Percentiles rank a stretch among this genome's conserved stretches.
Evolutionary conservation across 2,329 filamentous ascomycete species (phyloP).

Genomic region (Colletotrichum sp.): DNA sequence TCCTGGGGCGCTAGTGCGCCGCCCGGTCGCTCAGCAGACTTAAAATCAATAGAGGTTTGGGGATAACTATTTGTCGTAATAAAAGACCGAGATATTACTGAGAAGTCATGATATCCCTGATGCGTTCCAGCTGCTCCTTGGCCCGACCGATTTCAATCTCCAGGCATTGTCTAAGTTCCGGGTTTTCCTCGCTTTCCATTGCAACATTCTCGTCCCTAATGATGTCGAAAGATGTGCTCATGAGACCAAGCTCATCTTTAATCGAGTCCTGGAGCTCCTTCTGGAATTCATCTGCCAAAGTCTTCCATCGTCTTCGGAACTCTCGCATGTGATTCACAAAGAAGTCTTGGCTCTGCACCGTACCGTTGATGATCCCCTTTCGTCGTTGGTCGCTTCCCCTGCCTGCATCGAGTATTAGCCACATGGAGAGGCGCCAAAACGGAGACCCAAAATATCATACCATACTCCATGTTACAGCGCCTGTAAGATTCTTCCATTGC

Average conservation of each 20-base stretch:
- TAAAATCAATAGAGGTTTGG: not conserved
- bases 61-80: not conserved
- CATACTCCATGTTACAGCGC: constrained; percentile 33
- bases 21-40: not conserved
- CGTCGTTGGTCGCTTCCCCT: constrained; percentile 35
- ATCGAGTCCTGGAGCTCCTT: not conserved
- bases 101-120: not conserved
- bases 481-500: constrained; percentile 40
- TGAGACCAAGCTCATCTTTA: not conserved
- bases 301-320: not conserved
- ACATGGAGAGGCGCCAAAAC: fast-evolving
- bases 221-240: not conserved
- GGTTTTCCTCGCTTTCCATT: not conserved
- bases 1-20: not conserved
- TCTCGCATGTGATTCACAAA: constrained; percentile 27
- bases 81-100: not conserved
- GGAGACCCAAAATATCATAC: constrained; percentile 26
- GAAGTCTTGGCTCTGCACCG: constrained; percentile 28
- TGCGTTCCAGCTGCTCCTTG: not conserved
- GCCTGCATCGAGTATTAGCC: not conserved
- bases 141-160: not conserved
- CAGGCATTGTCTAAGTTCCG: not conserved
- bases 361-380: constrained; percentile 36
- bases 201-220: not conserved
- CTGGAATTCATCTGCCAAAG: not conserved